Evolutionary conservation across 2,329 filamentous ascomycete genomes (phyloP), one percentile per base, ranked within the genome.

Genomic region (Byssoonygena ceratinophila): DNA sequence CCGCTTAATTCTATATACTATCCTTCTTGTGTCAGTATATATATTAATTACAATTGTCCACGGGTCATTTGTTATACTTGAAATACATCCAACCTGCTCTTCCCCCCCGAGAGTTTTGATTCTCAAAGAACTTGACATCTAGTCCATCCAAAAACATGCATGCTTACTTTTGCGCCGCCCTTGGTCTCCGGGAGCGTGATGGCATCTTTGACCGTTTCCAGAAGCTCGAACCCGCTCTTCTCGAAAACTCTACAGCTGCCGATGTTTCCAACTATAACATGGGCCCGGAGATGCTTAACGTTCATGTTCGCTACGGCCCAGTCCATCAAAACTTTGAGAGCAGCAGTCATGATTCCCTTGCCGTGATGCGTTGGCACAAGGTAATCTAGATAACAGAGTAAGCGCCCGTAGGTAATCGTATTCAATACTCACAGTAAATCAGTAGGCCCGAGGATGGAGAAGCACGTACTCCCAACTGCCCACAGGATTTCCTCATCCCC

Each of bases 401-500:
- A 44, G 40, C 23, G 16, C 5, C 14, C 22, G 27, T 27, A 16
- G 4, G 14, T n/a, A 5, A 16, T 7, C 14, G 8, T 4, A 6
- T 16, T 16, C 6, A 44, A 27, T 25, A 27, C n/a, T n/a, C n/a
- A n/a, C n/a, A n/a, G n/a, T n/a, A n/a, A n/a, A n/a, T n/a, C n/a
- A n/a, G n/a, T n/a, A 25, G 12, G 8, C 12, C 14, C 3, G 20
- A 41, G 20, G 12, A 37, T n/a, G 14, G 4, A n/a, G 11, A 27
- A 29, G 8, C 12, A 51, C 51, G 18, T 23, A 55, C 54, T 47
- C 5, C 54, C 54, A 43, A 55, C 36, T 1, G 27, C 22, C 54
- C 54, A 55, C 11, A 51, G n/a, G 16, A 53, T 51, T 7, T 46
- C 44, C 25, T 47, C 41, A 39, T 55, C 54, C n/a, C 54, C 54